Evolutionary conservation across 2,329 filamentous ascomycete genomes (phyloP).

Genomic region (Aspergillus sp.): DNA sequence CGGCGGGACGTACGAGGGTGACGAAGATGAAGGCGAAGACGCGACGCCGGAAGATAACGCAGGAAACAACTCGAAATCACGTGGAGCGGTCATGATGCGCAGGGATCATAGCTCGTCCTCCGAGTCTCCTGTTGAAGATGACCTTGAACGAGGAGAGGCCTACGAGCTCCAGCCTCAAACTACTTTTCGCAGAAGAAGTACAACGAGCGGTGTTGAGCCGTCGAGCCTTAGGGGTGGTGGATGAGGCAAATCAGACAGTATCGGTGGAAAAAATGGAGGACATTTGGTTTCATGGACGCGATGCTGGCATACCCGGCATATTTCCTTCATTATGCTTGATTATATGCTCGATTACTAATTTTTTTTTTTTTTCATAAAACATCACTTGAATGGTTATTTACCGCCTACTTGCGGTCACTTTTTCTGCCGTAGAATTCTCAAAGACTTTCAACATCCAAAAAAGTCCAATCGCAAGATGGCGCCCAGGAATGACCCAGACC

Average conservation of each 20-base stretch:
- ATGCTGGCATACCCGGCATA: too few species aligned
- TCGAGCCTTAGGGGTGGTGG: neutral
- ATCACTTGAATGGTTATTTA: slow-evolving; percentile 10
- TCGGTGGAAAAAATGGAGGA: too few species aligned
- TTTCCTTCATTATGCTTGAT: too few species aligned
- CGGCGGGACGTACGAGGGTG: slow-evolving; percentile 51
- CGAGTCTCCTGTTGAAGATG: slow-evolving; percentile 27
- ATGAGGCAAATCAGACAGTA: too few species aligned
- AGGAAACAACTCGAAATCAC: slow-evolving; percentile 4
- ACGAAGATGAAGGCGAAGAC: slow-evolving; percentile 11
- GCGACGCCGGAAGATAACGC: slow-evolving; percentile 2
- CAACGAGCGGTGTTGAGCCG: slow-evolving; percentile 12
- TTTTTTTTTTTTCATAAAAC: too few species aligned
- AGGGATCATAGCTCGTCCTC: slow-evolving; percentile 12
- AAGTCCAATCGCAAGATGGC: slow-evolving; percentile 19
- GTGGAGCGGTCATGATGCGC: slow-evolving; percentile 11
- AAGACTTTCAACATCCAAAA: slow-evolving; percentile 16
- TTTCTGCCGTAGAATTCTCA: slow-evolving; percentile 25
- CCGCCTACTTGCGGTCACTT: slow-evolving; percentile 20
- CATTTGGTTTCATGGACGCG: too few species aligned
- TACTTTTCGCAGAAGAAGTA: slow-evolving; percentile 21
- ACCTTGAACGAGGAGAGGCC: slow-evolving; percentile 33
- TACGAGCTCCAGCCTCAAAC: slow-evolving; percentile 26
- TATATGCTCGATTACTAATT: too few species aligned
- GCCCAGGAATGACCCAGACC: slow-evolving; percentile 13